These are phyloP conservation scores for Scytalidium lignicola DNA, from an alignment of 2,329 filamentous ascomycete genomes.

Conservation along the genomic window DNA sequence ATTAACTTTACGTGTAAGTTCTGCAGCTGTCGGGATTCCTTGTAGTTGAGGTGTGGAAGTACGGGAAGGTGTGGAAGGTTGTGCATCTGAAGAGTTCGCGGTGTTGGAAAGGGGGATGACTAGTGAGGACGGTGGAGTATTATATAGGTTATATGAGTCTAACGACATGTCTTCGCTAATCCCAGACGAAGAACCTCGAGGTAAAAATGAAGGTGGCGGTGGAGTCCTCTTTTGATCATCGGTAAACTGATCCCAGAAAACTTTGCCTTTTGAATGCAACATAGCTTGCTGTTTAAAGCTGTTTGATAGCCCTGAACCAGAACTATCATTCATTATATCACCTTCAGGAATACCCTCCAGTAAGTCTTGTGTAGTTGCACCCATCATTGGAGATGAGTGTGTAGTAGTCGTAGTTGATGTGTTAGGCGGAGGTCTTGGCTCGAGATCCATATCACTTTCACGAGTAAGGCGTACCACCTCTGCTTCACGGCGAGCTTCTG, in stretches of 20 bases:
- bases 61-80: conserved; percentile 23
- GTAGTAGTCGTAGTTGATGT: conserved; percentile 45
- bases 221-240: conserved; percentile 53
- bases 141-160: conserved; percentile 15
- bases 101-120: conserved; percentile 3
- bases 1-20: conserved; percentile 73
- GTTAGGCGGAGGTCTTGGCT: conserved; percentile 37
- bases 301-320: conserved; percentile 43
- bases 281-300: conserved; percentile 72
- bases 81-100: conserved; percentile 15
- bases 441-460: conserved; percentile 72
- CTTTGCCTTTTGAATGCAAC: conserved; percentile 65
- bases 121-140: conserved; percentile 23
- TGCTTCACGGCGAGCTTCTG: conserved; percentile 83
- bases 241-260: conserved; percentile 78
- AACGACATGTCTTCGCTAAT: conserved; percentile 61
- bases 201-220: conserved; percentile 50
- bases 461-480: conserved; percentile 94
- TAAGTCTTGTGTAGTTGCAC: conserved; percentile 54
- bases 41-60: conserved; percentile 25
- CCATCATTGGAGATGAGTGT: conserved; percentile 63
- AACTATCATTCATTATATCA: conserved; percentile 55
- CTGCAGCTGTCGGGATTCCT: conserved; percentile 58
- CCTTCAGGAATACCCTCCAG: conserved; percentile 69
- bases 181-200: conserved; percentile 53